A percentile compares a stretch with the other conserved stretches of the same genome.
These are phyloP conservation scores for Coprinellus micaceus DNA, from an alignment of 768 basidiomycete species.

Conservation along the genomic window DNA sequence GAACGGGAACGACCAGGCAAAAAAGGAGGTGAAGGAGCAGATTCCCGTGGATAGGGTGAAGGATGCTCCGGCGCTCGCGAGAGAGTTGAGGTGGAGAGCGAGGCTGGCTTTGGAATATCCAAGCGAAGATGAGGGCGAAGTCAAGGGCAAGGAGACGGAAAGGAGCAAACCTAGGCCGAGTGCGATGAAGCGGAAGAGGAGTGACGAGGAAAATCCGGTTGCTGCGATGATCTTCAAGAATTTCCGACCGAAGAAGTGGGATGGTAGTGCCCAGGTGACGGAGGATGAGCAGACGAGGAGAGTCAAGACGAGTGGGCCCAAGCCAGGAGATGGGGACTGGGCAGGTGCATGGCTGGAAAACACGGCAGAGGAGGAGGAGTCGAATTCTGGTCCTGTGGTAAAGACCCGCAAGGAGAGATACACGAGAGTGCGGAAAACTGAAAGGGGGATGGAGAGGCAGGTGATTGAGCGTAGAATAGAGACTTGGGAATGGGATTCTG, in stretches of 20 bases:
- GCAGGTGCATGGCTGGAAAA: conserved; percentile 39
- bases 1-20: conserved; percentile 61
- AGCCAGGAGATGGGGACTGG: conserved; percentile 41
- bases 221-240: conserved; percentile 47
- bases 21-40: conserved; percentile 76
- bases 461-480: conserved; percentile 66
- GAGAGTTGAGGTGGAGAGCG: conserved; percentile 84
- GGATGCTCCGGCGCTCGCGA: conserved; percentile 74
- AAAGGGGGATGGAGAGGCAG: conserved; percentile 62
- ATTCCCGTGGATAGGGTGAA: conserved; percentile 79
- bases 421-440: conserved; percentile 55
- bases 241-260: conserved; percentile 70
- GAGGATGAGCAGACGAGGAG: conserved; percentile 36
- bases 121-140: conserved; percentile 67
- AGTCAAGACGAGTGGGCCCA: conserved; percentile 31
- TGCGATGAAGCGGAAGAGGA: conserved; percentile 42
- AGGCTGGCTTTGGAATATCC: conserved; percentile 54
- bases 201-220: conserved; percentile 22
- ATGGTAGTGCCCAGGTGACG: conserved; percentile 41
- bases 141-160: not conserved
- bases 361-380: conserved; percentile 24
- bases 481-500: conserved; percentile 61
- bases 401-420: conserved; percentile 15
- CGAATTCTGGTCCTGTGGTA: conserved; percentile 12
- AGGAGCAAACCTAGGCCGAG: conserved; percentile 17